phyloP scores from a whole-genome alignment of 2,329 filamentous ascomycete species.

The Daldinia sp. region DNA sequence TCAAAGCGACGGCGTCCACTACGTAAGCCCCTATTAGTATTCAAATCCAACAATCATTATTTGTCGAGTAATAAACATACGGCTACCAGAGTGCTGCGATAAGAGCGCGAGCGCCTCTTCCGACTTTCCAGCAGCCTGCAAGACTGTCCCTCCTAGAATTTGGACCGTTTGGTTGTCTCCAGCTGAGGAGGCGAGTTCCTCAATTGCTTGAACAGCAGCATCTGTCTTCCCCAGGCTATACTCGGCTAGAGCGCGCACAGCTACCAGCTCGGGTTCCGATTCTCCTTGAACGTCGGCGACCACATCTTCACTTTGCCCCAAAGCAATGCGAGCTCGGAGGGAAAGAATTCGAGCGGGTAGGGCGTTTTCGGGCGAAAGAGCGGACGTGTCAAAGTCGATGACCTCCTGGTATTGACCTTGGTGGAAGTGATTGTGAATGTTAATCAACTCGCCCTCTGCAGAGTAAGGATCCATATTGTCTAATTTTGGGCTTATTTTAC shows the following conservation, averaged over 20 bases:
- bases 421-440: conserved; percentile 75
- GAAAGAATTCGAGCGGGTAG: conserved; percentile 79
- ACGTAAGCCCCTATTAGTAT: conserved; percentile 35
- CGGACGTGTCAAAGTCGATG: conserved; percentile 82
- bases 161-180: conserved; percentile 83
- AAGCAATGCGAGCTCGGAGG: conserved; percentile 82
- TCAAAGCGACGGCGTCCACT: conserved; percentile 82
- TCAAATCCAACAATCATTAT: not conserved
- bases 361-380: conserved; percentile 80
- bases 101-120: conserved; percentile 85
- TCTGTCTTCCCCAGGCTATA: conserved; percentile 67
- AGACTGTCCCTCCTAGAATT: conserved; percentile 79
- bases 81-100: conserved; percentile 83
- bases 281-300: conserved; percentile 71
- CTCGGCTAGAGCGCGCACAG: conserved; percentile 79
- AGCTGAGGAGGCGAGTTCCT: conserved; percentile 72
- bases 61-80: conserved; percentile 59
- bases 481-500: conserved; percentile 27
- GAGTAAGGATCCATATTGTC: conserved; percentile 73
- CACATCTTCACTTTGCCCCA: conserved; percentile 79
- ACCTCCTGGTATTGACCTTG: conserved; percentile 88
- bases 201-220: conserved; percentile 67
- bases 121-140: conserved; percentile 81
- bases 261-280: conserved; percentile 75
- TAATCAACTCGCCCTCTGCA: conserved; percentile 75